These are phyloP conservation scores for Leishmania arabica DNA, from an alignment of 208 protist species.

Conservation along the genomic window DNA sequence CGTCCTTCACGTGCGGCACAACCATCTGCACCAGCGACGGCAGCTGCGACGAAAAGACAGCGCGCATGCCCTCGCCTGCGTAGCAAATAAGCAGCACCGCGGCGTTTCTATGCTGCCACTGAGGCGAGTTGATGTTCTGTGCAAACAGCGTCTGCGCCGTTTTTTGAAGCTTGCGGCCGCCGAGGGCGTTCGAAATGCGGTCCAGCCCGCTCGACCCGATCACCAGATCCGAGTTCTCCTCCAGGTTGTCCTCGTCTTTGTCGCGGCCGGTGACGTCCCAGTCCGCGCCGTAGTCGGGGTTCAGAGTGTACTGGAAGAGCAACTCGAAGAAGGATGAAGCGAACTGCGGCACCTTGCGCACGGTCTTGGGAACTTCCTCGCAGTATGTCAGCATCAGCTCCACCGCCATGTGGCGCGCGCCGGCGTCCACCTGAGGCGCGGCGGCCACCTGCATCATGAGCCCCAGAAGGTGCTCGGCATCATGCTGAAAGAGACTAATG, in stretches of 20 bases:
- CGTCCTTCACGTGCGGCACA: constrained; percentile 56
- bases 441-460: constrained; percentile 81
- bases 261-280: constrained; percentile 66
- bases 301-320: constrained; percentile 85
- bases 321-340: constrained; percentile 77
- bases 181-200: constrained; percentile 70
- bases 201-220: constrained; percentile 77
- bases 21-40: constrained; percentile 51
- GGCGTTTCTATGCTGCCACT: constrained; percentile 80
- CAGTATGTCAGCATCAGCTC: constrained; percentile 82
- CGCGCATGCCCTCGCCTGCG: constrained; percentile 65
- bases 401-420: constrained; percentile 79
- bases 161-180: constrained; percentile 76
- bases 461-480: constrained; percentile 53
- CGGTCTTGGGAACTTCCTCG: constrained; percentile 76
- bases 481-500: constrained; percentile 54
- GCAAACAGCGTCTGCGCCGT: constrained; percentile 68
- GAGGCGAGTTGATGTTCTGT: constrained; percentile 63
- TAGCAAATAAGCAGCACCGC: constrained; percentile 80
- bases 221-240: constrained; percentile 62
- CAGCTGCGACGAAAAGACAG: constrained; percentile 66
- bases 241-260: constrained; percentile 67
- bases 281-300: constrained; percentile 56
- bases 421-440: constrained; percentile 42
- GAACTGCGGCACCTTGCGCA: constrained; percentile 84